Percentiles rank a stretch among this genome's conserved stretches.
Evolutionary conservation across 129 eudicot genomes (phyloP).

Genomic region (Arctium lappa): DNA sequence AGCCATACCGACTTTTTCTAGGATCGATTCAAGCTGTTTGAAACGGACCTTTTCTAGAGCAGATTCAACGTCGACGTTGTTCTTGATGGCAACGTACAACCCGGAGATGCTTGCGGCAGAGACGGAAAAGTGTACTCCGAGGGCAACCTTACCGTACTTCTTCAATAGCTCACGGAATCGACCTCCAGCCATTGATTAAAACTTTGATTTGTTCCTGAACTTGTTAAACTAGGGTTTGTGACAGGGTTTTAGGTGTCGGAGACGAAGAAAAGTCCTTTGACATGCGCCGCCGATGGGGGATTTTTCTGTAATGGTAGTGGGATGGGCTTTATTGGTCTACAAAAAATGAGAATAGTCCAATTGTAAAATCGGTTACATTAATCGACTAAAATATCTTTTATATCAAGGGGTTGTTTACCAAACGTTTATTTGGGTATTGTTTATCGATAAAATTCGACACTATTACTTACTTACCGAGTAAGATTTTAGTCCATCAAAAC

Average conservation of each 20-base stretch:
- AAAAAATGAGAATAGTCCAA: not conserved
- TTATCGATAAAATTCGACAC: no score
- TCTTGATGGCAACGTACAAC: constrained; percentile 71
- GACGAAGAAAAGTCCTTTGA: constrained; percentile 1
- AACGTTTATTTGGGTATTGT: no score
- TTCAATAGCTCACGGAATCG: constrained; percentile 57
- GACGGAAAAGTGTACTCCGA: constrained; percentile 75
- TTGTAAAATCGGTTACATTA: no score
- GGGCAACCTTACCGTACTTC: constrained; percentile 84
- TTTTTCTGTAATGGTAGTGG: not conserved
- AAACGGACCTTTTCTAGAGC: constrained; percentile 65
- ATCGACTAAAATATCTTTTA: no score
- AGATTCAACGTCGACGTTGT: constrained; percentile 89
- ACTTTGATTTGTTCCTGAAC: not conserved
- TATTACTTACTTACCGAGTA: no score
- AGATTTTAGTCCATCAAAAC: no score
- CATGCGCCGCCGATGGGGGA: constrained; percentile 2
- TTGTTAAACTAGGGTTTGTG: constrained; percentile 10
- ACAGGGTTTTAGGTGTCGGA: constrained; percentile 18
- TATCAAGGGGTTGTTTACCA: no score
- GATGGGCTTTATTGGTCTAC: not conserved
- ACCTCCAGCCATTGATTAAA: constrained; percentile 47
- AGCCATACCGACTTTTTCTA: constrained; percentile 31
- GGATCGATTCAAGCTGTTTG: constrained; percentile 32
- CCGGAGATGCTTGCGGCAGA: constrained; percentile 77